Percentiles rank a stretch among this genome's conserved stretches.
phyloP scores from a whole-genome alignment of 2,329 filamentous ascomycete species.

The Fusarium virguliforme region DNA sequence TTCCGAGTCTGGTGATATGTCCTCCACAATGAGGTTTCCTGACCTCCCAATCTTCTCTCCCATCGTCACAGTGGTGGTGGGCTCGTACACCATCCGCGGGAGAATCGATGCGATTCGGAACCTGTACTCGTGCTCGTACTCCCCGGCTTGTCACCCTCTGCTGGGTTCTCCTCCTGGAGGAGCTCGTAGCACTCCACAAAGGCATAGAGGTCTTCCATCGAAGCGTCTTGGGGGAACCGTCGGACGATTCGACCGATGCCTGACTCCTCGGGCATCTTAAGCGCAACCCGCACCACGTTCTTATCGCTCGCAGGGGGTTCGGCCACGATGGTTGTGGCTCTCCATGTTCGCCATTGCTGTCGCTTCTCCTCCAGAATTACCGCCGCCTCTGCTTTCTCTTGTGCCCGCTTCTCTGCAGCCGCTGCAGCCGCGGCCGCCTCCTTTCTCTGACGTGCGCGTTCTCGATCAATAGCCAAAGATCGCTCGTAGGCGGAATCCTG shows the following conservation, averaged over 20 bases:
- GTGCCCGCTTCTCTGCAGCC: constrained; percentile 75
- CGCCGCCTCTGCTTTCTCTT: constrained; percentile 75
- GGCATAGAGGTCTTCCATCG: constrained; percentile 91
- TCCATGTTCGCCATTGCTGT: constrained; percentile 86
- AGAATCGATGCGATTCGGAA: constrained; percentile 90
- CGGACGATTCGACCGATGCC: constrained; percentile 84
- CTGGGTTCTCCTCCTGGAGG: constrained; percentile 61
- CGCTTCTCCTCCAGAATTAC: constrained; percentile 62
- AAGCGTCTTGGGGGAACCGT: constrained; percentile 78
- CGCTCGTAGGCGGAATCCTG: constrained; percentile 96
- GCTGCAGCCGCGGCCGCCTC: constrained; percentile 83
- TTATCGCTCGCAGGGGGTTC: constrained; percentile 78
- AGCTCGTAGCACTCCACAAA: constrained; percentile 93
- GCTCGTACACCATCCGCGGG: constrained; percentile 85
- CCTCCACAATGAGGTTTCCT: constrained; percentile 92
- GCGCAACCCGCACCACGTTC: constrained; percentile 79
- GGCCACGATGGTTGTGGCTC: constrained; percentile 74
- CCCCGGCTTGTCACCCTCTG: constrained; percentile 66
- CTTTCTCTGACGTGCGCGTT: constrained; percentile 81
- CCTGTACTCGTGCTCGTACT: constrained; percentile 85
- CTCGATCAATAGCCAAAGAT: constrained; percentile 88
- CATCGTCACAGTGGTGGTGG: constrained; percentile 77
- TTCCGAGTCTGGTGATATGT: constrained; percentile 57
- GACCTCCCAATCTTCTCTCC: constrained; percentile 83
- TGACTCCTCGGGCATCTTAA: constrained; percentile 73